Conservation (phyloP, 768 basidiomycete species). For the Auricularia sp. region DNA sequence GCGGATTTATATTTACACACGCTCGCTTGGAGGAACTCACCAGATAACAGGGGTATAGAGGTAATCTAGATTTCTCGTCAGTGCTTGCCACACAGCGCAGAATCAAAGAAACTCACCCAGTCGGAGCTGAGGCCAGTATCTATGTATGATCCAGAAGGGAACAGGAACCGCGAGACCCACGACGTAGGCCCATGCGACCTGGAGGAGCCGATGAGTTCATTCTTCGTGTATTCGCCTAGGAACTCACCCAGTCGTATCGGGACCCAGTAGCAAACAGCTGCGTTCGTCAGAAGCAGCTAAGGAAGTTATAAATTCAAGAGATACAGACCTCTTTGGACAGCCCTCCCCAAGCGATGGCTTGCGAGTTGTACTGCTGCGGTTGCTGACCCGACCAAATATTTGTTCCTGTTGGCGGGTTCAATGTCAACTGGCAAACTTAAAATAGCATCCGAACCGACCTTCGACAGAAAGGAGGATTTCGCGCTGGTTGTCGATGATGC, state of each 20-base stretch:
- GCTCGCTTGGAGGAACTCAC: constrained; percentile 16
- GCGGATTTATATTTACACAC: too few relatives aligned
- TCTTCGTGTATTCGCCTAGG: neutral
- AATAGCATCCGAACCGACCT: constrained; percentile 12
- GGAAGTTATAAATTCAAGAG: neutral
- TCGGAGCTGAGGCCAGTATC: constrained; percentile 34
- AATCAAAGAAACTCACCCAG: neutral
- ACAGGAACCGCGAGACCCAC: constrained; percentile 42
- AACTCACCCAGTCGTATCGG: constrained; percentile 37
- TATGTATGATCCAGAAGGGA: constrained; percentile 42
- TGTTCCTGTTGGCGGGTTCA: constrained; percentile 23
- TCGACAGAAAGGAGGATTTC: constrained; percentile 43
- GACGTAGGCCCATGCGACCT: constrained; percentile 31
- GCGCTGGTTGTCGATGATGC: constrained; percentile 41
- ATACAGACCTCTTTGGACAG: constrained; percentile 27
- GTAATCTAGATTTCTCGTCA: constrained; percentile 25
- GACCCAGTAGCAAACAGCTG: constrained; percentile 35
- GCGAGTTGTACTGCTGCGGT: constrained; percentile 39
- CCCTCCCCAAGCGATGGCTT: constrained; percentile 47
- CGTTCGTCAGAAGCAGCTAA: neutral
- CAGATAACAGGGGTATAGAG: constrained; percentile 39
- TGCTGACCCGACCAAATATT: constrained; percentile 44
- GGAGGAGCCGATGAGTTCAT: neutral
- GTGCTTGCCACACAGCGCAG: neutral
- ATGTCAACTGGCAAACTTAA: neutral